phyloP scores from a whole-genome alignment of 1,139 yeast species.

The Debaryomyces sp. region DNA sequence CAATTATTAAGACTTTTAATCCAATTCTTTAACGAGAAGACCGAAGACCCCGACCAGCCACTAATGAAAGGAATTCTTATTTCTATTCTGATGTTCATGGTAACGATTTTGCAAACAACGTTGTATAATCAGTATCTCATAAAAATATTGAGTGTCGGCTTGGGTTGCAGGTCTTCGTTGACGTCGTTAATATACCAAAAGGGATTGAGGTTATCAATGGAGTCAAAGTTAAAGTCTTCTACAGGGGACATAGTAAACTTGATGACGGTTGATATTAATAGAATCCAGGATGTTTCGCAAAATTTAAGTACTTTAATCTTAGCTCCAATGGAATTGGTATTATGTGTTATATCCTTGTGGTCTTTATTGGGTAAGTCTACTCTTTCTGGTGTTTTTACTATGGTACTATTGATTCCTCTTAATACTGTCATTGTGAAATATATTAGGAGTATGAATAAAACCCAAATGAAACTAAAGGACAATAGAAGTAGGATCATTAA shows the following conservation, averaged over 20 bases:
- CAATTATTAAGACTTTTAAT: slow-evolving; percentile 53
- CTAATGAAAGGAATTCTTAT: slow-evolving; percentile 53
- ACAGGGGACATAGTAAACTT: slow-evolving; percentile 46
- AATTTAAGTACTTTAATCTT: slow-evolving; percentile 29
- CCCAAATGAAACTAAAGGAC: slow-evolving; percentile 67
- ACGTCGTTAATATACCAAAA: slow-evolving; percentile 55
- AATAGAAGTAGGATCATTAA: slow-evolving; percentile 40
- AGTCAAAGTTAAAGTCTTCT: slow-evolving; percentile 38
- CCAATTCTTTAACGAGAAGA: slow-evolving; percentile 42
- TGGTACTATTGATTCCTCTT: slow-evolving; percentile 36
- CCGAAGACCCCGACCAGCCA: slow-evolving; percentile 29
- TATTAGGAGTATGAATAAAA: slow-evolving; percentile 41
- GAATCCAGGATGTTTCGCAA: slow-evolving; percentile 26
- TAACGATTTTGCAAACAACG: slow-evolving; percentile 48
- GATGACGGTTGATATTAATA: slow-evolving; percentile 39
- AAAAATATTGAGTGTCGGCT: slow-evolving; percentile 52
- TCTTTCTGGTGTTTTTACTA: slow-evolving; percentile 38
- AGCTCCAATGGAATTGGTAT: slow-evolving; percentile 32
- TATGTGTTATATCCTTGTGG: slow-evolving; percentile 31
- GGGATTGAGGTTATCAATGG: slow-evolving; percentile 38
- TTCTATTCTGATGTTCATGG: slow-evolving; percentile 51
- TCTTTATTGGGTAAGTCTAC: slow-evolving; percentile 36
- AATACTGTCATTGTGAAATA: slow-evolving; percentile 25
- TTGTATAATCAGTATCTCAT: slow-evolving; percentile 56
- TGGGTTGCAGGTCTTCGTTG: slow-evolving; percentile 54